Evolutionary conservation across 1,284 basidiomycete genomes (phyloP).

Genomic region (Earliella scabrosa): DNA sequence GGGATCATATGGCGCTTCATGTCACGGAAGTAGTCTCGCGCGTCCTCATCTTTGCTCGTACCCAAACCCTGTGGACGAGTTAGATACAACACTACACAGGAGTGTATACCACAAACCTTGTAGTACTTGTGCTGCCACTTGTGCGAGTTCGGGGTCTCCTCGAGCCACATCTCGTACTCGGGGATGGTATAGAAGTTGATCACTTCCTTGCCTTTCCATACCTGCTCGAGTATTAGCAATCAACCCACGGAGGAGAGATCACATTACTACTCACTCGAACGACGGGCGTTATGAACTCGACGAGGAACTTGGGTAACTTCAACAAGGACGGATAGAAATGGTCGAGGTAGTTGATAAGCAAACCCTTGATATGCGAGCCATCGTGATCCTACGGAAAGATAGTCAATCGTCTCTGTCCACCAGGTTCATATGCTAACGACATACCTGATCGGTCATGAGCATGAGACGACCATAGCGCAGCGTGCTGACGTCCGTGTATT

Average conservation of each 20-base stretch:
- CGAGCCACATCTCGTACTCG: slow-evolving; percentile 94
- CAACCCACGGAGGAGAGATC: background rate
- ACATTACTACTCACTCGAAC: slow-evolving; percentile 89
- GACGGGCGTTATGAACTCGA: slow-evolving; percentile 99
- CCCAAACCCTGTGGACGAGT: slow-evolving; percentile 81
- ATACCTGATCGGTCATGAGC: slow-evolving; percentile 99
- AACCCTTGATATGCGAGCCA: slow-evolving; percentile 99
- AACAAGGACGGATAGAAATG: slow-evolving; percentile 97
- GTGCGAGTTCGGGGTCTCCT: slow-evolving; percentile 76
- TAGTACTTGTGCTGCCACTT: slow-evolving; percentile 96
- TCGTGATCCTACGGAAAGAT: slow-evolving; percentile 87
- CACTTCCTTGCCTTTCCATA: slow-evolving; percentile 81
- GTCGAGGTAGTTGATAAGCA: slow-evolving; percentile 98
- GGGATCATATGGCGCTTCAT: slow-evolving; percentile 95
- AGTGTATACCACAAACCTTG: slow-evolving; percentile 71
- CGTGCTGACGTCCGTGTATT: slow-evolving; percentile 74
- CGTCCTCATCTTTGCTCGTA: slow-evolving; percentile 88
- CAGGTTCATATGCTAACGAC: slow-evolving; percentile 13
- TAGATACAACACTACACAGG: background rate
- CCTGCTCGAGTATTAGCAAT: slow-evolving; percentile 43
- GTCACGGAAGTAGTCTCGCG: slow-evolving; percentile 91
- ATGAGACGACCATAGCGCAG: slow-evolving; percentile 95
- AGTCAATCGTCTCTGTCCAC: background rate
- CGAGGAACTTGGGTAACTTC: slow-evolving; percentile 90
- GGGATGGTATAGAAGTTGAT: slow-evolving; percentile 97